These are phyloP conservation scores for Wickerhamiella slavikovae DNA, from an alignment of 805 yeast genomes.

Conservation along the genomic window DNA sequence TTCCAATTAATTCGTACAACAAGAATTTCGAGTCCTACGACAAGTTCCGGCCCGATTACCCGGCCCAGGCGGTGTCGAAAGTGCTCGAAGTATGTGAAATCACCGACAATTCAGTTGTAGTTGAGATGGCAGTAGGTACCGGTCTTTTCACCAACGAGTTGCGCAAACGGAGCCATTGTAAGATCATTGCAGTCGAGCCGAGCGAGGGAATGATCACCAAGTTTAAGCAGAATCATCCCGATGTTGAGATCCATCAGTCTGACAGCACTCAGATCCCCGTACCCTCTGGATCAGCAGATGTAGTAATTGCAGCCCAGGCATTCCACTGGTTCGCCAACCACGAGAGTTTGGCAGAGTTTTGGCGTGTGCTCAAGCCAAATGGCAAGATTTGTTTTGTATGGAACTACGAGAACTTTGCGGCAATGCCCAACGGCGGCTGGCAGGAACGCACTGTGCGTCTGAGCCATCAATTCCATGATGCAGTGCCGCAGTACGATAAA, in stretches of 20 bases:
- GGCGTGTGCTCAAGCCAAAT: slow-evolving; percentile 28
- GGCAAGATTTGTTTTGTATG: slow-evolving; percentile 37
- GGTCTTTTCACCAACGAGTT: slow-evolving; percentile 38
- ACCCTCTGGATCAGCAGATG: slow-evolving; percentile 25
- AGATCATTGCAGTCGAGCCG: slow-evolving; percentile 32
- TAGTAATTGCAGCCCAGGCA: slow-evolving; percentile 36
- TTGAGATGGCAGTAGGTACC: slow-evolving; percentile 42
- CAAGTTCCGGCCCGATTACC: slow-evolving; percentile 30
- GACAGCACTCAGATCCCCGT: slow-evolving; percentile 29
- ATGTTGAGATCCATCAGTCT: slow-evolving; percentile 20
- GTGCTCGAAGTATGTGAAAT: slow-evolving; percentile 23
- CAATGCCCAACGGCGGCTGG: slow-evolving; percentile 19
- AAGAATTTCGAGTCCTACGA: slow-evolving; percentile 33
- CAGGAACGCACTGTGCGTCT: slow-evolving; percentile 19
- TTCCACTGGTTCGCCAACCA: slow-evolving; percentile 47
- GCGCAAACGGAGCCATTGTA: slow-evolving; percentile 18
- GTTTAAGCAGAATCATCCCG: slow-evolving; percentile 28
- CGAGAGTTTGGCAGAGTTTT: slow-evolving; percentile 27
- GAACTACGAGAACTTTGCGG: slow-evolving; percentile 28
- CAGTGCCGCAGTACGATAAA: slow-evolving; percentile 37
- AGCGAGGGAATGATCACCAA: slow-evolving; percentile 33
- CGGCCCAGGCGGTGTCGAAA: slow-evolving; percentile 22
- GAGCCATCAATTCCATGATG: slow-evolving; percentile 20
- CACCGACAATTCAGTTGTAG: slow-evolving; percentile 13
- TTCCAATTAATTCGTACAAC: slow-evolving; percentile 30